phyloP scores from a whole-genome alignment of 306 rosid species.

The Vachellia pachyceras region DNA sequence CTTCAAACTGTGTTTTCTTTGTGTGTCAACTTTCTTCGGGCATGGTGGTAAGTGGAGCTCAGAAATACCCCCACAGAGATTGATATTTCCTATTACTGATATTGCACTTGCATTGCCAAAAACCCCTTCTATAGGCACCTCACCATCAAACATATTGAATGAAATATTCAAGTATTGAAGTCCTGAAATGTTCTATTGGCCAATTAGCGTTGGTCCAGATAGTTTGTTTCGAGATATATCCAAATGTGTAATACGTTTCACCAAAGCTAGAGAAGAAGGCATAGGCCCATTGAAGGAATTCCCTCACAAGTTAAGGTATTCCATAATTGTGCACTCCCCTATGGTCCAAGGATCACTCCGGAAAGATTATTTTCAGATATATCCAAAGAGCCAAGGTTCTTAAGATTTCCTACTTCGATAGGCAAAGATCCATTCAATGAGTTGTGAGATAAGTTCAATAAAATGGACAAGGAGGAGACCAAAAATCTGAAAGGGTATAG shows the following conservation, averaged over 20 bases:
- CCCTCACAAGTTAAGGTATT: not conserved
- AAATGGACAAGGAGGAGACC: not conserved
- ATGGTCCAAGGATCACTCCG: not conserved
- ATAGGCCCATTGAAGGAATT: not conserved
- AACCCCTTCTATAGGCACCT: not conserved
- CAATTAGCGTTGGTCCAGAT: not conserved
- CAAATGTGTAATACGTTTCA: not conserved
- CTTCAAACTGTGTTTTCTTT: not conserved
- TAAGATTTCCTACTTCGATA: not conserved
- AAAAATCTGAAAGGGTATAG: not conserved
- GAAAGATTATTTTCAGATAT: not conserved
- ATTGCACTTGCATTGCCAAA: not conserved
- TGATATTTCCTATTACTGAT: not conserved
- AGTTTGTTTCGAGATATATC: not conserved
- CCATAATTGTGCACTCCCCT: not conserved
- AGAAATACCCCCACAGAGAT: not conserved
- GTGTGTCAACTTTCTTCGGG: not conserved
- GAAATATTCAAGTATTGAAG: not conserved
- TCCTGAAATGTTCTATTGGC: not conserved
- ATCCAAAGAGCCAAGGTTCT: not conserved
- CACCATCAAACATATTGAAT: not conserved
- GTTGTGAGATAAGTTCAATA: not conserved
- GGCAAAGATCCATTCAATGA: not conserved
- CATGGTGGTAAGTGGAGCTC: constrained; percentile 7
- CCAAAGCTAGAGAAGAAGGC: not conserved